A percentile compares a stretch with the other conserved stretches of the same genome.
Evolutionary conservation across 306 rosid genomes (phyloP).

Genomic region (Morella rubra): DNA sequence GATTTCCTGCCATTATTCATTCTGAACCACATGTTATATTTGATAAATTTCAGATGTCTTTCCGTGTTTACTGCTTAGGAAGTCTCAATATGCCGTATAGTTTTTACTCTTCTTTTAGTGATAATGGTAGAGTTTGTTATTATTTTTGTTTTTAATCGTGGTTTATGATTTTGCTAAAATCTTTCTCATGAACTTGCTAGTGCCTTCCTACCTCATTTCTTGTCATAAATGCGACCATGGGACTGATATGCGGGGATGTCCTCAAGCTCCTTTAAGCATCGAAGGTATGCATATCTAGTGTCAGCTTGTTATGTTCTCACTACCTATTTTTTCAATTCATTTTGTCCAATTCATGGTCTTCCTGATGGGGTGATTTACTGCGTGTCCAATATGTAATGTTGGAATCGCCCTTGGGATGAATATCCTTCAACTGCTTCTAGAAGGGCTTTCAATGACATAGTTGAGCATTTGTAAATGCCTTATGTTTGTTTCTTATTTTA

Average conservation of each 20-base stretch:
- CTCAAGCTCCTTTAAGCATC: slow-evolving; percentile 63
- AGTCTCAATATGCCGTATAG: no score
- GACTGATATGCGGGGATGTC: slow-evolving; percentile 91
- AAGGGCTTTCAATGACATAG: neutral
- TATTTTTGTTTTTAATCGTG: neutral
- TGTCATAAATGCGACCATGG: slow-evolving; percentile 95
- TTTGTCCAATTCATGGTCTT: neutral
- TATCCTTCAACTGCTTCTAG: neutral
- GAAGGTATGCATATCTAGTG: slow-evolving; percentile 60
- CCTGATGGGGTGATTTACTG: neutral
- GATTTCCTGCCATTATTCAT: neutral
- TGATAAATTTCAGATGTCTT: neutral
- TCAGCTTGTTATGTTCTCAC: slow-evolving; percentile 1
- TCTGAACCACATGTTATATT: neutral
- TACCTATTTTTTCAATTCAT: neutral
- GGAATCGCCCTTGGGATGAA: neutral
- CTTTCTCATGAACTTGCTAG: slow-evolving; percentile 43
- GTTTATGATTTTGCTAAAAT: slow-evolving; percentile 11
- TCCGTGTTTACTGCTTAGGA: neutral
- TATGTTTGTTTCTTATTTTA: no score
- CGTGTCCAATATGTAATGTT: neutral
- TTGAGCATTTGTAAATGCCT: neutral
- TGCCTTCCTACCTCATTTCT: slow-evolving; percentile 76
- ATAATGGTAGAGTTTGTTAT: neutral
- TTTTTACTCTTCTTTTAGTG: neutral